Evolutionary conservation across 2,329 filamentous ascomycete genomes (phyloP).

Genomic region (Boeremia exigua): DNA sequence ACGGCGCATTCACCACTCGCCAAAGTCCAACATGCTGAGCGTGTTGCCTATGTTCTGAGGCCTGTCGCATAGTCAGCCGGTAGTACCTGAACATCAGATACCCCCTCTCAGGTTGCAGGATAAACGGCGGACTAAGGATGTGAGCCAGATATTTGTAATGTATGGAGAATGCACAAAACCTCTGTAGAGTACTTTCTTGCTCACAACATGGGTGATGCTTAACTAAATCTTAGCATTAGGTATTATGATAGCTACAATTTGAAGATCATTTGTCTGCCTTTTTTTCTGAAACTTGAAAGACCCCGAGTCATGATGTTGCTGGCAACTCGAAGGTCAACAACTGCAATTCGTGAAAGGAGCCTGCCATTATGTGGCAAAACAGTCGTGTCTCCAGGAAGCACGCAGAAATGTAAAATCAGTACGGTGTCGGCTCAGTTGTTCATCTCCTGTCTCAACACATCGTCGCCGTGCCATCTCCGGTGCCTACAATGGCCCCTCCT

Average conservation of each 20-base stretch:
- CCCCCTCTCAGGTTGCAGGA: too few relatives aligned
- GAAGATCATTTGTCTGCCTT: too few relatives aligned
- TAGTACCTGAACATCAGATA: conserved; percentile 1
- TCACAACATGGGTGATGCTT: too few relatives aligned
- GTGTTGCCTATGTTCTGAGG: too few relatives aligned
- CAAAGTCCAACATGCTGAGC: too few relatives aligned
- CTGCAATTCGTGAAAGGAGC: background rate
- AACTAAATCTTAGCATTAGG: too few relatives aligned
- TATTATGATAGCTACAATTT: too few relatives aligned
- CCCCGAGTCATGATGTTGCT: background rate
- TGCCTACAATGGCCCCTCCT: conserved; percentile 33
- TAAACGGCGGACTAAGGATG: too few relatives aligned
- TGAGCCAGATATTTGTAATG: too few relatives aligned
- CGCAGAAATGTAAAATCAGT: background rate
- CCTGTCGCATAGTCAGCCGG: background rate
- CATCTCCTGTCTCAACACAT: conserved; percentile 7
- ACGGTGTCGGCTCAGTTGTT: background rate
- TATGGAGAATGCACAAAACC: too few relatives aligned
- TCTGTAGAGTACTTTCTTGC: too few relatives aligned
- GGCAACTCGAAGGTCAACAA: background rate
- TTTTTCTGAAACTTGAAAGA: too few relatives aligned
- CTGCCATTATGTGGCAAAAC: background rate
- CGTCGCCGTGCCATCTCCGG: conserved; percentile 20
- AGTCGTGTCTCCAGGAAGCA: background rate
- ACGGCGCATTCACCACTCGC: background rate